Evolutionary conservation across 768 basidiomycete genomes (phyloP).

Genomic region (Termitomyces bulborhizus): DNA sequence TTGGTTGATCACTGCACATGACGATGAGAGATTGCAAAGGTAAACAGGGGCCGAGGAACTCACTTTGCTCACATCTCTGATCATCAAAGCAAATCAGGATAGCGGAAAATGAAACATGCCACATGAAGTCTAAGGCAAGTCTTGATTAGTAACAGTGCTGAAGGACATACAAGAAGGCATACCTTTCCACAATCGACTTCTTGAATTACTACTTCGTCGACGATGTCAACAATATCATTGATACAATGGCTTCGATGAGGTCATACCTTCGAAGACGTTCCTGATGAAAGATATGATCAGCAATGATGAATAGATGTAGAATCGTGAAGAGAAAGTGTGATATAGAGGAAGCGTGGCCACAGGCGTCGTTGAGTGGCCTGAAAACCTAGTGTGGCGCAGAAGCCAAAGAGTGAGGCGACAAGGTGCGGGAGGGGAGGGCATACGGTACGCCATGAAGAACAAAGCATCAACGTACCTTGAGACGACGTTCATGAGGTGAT

Average conservation of each 20-base stretch:
- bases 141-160: not conserved
- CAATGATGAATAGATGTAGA: not conserved
- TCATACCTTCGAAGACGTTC: not conserved
- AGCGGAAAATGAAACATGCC: not conserved
- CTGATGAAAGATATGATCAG: not conserved
- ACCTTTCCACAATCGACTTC: not conserved
- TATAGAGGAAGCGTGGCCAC: not conserved
- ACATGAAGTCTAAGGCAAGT: not conserved
- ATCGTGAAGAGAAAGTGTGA: not conserved
- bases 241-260: not conserved
- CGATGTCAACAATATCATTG: not conserved
- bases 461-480: not conserved
- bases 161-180: not conserved
- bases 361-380: not conserved
- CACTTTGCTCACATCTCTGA: not conserved
- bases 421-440: not conserved
- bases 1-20: not conserved
- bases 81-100: not conserved
- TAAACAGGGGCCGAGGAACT: not conserved
- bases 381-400: not conserved
- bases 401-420: not conserved
- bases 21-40: not conserved
- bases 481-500: not conserved
- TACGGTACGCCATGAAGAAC: not conserved
- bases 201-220: not conserved